phyloP scores from a whole-genome alignment of 176 grass and related monocot genomes.

The Calamus simplicifolius region DNA sequence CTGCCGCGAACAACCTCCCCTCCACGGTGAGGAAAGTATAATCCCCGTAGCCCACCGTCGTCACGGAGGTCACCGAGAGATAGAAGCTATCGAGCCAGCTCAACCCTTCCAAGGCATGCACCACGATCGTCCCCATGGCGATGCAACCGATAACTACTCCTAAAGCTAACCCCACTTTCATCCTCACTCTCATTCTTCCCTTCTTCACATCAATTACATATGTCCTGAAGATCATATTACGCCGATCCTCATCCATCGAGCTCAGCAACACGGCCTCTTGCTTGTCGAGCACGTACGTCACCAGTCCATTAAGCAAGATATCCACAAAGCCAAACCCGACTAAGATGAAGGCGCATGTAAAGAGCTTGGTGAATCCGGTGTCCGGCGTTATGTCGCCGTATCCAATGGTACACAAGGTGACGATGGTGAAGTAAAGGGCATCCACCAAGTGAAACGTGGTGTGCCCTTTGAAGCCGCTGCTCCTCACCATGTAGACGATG shows the following conservation, averaged over 20 bases:
- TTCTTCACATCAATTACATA: conserved; percentile 60
- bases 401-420: conserved; percentile 68
- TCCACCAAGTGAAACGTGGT: conserved; percentile 50
- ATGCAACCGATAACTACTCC: conserved; percentile 38
- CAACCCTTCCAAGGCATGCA: conserved; percentile 47
- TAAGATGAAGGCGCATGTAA: conserved; percentile 68
- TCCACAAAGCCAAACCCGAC: conserved; percentile 52
- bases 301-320: conserved; percentile 44
- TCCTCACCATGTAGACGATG: conserved; percentile 41
- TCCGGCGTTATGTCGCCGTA: conserved; percentile 73
- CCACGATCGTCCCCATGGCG: conserved; percentile 49
- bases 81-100: conserved; percentile 66
- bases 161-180: conserved; percentile 49
- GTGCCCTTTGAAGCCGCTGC: conserved; percentile 53
- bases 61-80: conserved; percentile 77
- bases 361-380: conserved; percentile 57
- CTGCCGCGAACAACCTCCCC: conserved; percentile 54
- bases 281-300: conserved; percentile 53
- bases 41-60: conserved; percentile 74
- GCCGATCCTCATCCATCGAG: conserved; percentile 23
- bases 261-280: conserved; percentile 55
- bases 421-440: conserved; percentile 70
- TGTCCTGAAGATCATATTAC: conserved; percentile 63
- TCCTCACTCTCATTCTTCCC: conserved; percentile 56
- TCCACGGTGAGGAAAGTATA: conserved; percentile 52